phyloP scores from a whole-genome alignment of 2,329 filamentous ascomycete genomes.

The Claviceps purpurea region DNA sequence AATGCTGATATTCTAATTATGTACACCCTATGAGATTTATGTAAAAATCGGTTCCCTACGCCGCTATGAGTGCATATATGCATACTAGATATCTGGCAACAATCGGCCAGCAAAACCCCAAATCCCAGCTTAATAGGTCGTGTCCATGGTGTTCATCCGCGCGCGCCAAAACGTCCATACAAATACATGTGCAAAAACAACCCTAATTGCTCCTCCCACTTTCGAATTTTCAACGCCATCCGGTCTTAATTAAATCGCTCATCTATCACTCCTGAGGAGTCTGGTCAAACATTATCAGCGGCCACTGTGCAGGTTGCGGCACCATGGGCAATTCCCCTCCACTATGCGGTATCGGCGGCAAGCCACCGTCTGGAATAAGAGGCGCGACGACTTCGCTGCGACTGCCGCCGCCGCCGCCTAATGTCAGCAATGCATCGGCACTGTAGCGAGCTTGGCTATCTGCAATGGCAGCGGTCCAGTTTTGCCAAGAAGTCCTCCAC shows the following conservation, averaged over 20 bases:
- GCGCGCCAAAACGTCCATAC: background rate
- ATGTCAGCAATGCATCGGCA: constrained; percentile 33
- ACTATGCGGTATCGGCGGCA: constrained; percentile 1
- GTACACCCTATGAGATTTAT: background rate
- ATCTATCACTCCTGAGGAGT: constrained; percentile 3
- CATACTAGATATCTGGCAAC: no score
- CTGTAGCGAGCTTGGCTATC: constrained; percentile 36
- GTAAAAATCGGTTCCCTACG: background rate
- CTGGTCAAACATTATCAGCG: constrained; percentile 19
- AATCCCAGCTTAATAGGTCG: background rate
- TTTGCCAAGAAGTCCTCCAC: constrained; percentile 37
- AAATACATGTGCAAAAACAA: background rate
- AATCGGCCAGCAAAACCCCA: background rate
- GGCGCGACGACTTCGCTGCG: constrained; percentile 1
- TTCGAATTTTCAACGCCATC: background rate
- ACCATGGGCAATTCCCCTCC: constrained; percentile 14
- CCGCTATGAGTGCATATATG: background rate
- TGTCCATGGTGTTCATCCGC: background rate
- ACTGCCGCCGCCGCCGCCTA: constrained; percentile 20
- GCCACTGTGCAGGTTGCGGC: constrained; percentile 17
- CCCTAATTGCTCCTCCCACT: no score
- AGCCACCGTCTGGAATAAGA: constrained; percentile 1
- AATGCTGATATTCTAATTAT: background rate
- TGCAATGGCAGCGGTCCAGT: constrained; percentile 39
- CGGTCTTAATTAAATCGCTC: background rate